Percentiles rank a stretch among this genome's conserved stretches.
Conservation (phyloP, 257 asterid genomes). For the Solanum bulbocastanum region DNA sequence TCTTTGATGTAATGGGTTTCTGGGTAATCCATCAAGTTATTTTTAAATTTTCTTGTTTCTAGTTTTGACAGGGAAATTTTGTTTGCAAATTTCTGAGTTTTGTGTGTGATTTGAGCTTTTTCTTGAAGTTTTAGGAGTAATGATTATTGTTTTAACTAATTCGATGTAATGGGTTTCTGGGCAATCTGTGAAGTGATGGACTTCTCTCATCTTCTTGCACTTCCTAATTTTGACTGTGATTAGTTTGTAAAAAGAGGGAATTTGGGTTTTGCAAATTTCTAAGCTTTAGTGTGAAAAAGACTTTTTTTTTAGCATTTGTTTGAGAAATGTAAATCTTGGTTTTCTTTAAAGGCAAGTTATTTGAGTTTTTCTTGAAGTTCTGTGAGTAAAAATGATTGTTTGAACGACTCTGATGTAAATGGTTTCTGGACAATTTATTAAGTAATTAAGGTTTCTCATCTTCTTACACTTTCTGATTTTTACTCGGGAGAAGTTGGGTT, state of each 20-base stretch:
- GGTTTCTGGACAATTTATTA: not conserved
- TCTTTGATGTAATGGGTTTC: conserved; percentile 27
- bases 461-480: not conserved
- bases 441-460: not conserved
- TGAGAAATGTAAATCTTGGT: not conserved
- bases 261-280: not conserved
- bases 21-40: not conserved
- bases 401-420: not conserved
- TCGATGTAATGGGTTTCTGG: not conserved
- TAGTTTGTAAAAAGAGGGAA: not conserved
- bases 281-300: not conserved
- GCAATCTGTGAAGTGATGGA: not conserved
- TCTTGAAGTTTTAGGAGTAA: not conserved
- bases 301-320: not conserved
- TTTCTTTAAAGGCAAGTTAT: not conserved
- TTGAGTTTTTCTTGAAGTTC: not conserved
- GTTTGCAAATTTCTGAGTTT: not conserved
- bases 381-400: not conserved
- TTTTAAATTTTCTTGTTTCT: not conserved
- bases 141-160: not conserved
- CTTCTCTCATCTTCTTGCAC: not conserved
- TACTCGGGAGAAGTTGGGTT: not conserved
- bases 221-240: not conserved
- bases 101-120: not conserved
- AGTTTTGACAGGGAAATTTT: not conserved